Conservation (phyloP, 2,329 filamentous ascomycete genomes). For the Beauveria sp. region DNA sequence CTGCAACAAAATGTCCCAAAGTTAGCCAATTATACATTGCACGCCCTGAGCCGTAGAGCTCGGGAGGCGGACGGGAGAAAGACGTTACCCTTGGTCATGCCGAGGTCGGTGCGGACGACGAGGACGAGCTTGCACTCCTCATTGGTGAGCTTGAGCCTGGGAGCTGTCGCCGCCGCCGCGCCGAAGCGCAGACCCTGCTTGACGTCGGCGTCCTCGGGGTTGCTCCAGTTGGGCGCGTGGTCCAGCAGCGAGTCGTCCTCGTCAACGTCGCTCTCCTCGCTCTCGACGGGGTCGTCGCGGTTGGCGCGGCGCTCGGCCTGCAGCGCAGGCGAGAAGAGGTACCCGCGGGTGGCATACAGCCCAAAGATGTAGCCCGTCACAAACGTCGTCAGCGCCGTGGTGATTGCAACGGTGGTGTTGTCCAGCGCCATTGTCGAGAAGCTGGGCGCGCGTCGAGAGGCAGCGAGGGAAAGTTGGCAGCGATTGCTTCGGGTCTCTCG, state of each 20-base stretch:
- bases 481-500: background rate
- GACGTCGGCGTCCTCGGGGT: constrained; percentile 51
- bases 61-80: background rate
- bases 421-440: constrained; percentile 30
- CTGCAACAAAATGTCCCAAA: constrained; percentile 34
- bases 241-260: constrained; percentile 52
- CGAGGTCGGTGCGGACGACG: constrained; percentile 85
- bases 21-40: background rate
- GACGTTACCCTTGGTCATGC: constrained; percentile 87
- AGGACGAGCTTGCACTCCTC: constrained; percentile 95
- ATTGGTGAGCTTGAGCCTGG: constrained; percentile 30
- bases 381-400: constrained; percentile 66
- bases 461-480: background rate
- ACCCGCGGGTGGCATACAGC: constrained; percentile 59
- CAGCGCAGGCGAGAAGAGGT: constrained; percentile 49
- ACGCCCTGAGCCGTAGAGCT: background rate
- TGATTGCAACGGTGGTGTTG: constrained; percentile 54
- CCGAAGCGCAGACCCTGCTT: constrained; percentile 43
- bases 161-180: constrained; percentile 14
- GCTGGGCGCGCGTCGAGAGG: background rate
- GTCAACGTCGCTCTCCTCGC: constrained; percentile 61
- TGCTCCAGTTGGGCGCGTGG: constrained; percentile 61
- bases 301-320: constrained; percentile 48
- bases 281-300: constrained; percentile 54
- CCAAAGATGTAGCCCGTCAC: constrained; percentile 76